Percentiles rank a stretch among this genome's conserved stretches.
Evolutionary conservation across 2,329 filamentous ascomycete species (phyloP).

Genomic region (Exophiala lecanii-corni): DNA sequence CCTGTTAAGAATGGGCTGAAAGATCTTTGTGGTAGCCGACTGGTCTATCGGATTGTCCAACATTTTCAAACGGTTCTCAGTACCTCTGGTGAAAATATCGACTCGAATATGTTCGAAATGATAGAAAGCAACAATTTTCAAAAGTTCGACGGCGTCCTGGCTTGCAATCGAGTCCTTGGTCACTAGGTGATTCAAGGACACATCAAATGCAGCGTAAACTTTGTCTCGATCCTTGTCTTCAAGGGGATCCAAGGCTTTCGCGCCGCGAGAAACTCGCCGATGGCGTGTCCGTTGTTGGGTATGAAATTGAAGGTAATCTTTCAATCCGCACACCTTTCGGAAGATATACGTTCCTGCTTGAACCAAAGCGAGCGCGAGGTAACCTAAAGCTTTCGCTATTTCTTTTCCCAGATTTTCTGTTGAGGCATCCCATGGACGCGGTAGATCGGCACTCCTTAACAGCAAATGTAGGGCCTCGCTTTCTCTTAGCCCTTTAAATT

Average conservation of each 20-base stretch:
- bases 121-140: slow-evolving; percentile 23
- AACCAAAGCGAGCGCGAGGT: slow-evolving; percentile 27
- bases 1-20: neutral
- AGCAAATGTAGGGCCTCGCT: slow-evolving; percentile 24
- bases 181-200: slow-evolving; percentile 5
- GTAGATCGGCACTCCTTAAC: slow-evolving; percentile 13
- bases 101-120: slow-evolving; percentile 14
- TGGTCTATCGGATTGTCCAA: neutral
- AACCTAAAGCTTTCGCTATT: slow-evolving; percentile 25
- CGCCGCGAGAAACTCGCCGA: too few relatives aligned
- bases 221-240: too few relatives aligned
- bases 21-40: neutral
- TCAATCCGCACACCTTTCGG: slow-evolving; percentile 23
- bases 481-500: slow-evolving; percentile 25
- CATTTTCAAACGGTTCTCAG: slow-evolving; percentile 2
- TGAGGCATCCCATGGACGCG: slow-evolving; percentile 1
- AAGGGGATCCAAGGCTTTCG: too few relatives aligned
- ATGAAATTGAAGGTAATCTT: slow-evolving; percentile 25
- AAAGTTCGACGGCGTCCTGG: slow-evolving; percentile 22
- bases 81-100: slow-evolving; percentile 11
- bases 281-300: neutral
- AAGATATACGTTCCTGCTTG: slow-evolving; percentile 28
- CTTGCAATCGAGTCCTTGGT: slow-evolving; percentile 7
- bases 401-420: slow-evolving; percentile 14
- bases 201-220: slow-evolving; percentile 4